Base-by-base conservation (phyloP, 805 yeast species). In the Metschnikowia reukaufii region DNA sequence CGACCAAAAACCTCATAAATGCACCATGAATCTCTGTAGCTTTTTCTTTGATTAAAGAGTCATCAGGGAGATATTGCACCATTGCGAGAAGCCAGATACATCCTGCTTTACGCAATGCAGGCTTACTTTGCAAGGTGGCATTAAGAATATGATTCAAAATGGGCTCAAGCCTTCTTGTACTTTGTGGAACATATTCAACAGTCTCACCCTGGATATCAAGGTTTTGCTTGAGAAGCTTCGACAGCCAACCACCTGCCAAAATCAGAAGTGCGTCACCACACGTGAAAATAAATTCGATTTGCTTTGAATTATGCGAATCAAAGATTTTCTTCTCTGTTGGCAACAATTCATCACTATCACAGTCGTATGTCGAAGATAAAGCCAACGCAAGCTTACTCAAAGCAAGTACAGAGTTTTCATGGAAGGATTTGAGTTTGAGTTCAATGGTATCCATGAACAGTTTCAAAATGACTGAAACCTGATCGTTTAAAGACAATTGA, bases 41-140 rank as follows among this genome's bases (percentile, higher is more conserved):
- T 4, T 66, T 67, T 0, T 59, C 65, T 19, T 59, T 58, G 0
- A 85, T 63, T 0, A 60, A 58, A 0, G 67, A 57, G 12, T 73
- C 59, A 25, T 78, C 73, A 3, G 84, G 81, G 57, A 90, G 83
- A 58, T 81, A 87, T 58, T 89, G 96, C 6, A 83, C 83, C 36
- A 91, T 56, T 0, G 96, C 85, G 13, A 92, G 72, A 20, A 92
- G 68, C 95, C 98, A 89, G 33, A 92, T 78, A 64, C 96, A 88
- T 0, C 89, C 79, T 0, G 91, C 84, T 51, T 78, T 84, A 50
- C 95, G 73, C 27, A 88, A 62, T 1, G 83, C 66, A 0, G 97
- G 97, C 54, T 86, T 87, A 0, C 96, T 79, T 6, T 78, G 72
- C 3, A 73, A 64, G 50, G 88, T 79, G 1, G 82, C 72, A 13